Percentiles rank a stretch among this genome's conserved stretches.
phyloP scores from a whole-genome alignment of 306 rosid genomes.

The Cucumis hystrix region DNA sequence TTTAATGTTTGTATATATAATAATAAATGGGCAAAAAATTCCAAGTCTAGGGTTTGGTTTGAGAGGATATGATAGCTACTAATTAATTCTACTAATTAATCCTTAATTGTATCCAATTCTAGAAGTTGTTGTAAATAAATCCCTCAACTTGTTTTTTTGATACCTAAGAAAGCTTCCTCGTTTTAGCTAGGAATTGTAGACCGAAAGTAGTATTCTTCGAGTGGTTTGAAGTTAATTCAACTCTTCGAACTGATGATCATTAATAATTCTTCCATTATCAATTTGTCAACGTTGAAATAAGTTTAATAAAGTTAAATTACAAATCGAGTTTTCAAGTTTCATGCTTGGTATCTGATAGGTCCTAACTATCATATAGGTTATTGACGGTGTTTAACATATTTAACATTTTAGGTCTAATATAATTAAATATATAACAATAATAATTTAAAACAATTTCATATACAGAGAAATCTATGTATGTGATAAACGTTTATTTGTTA shows the following conservation, averaged over 20 bases:
- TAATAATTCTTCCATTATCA: neutral
- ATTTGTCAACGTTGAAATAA: neutral
- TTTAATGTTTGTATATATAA: neutral
- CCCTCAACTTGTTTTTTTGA: neutral
- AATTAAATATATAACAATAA: too few species aligned
- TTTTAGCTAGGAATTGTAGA: neutral
- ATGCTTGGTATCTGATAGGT: too few species aligned
- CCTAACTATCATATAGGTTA: too few species aligned
- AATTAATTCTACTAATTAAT: neutral
- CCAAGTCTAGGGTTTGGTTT: neutral
- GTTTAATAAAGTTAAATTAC: neutral
- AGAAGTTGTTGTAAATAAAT: neutral
- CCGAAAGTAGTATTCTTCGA: neutral
- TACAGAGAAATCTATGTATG: too few species aligned
- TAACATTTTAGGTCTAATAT: too few species aligned
- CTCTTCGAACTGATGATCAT: neutral
- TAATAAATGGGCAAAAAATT: neutral
- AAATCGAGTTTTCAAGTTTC: too few species aligned
- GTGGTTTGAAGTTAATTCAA: neutral
- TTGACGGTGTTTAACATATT: too few species aligned
- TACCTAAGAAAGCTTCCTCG: neutral
- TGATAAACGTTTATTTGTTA: too few species aligned
- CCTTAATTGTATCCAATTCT: neutral
- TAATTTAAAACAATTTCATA: too few species aligned
- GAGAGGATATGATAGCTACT: neutral